These are phyloP conservation scores for Picochlorum costavermella DNA, from an alignment of 139 green algal genomes.

Conservation along the genomic window DNA sequence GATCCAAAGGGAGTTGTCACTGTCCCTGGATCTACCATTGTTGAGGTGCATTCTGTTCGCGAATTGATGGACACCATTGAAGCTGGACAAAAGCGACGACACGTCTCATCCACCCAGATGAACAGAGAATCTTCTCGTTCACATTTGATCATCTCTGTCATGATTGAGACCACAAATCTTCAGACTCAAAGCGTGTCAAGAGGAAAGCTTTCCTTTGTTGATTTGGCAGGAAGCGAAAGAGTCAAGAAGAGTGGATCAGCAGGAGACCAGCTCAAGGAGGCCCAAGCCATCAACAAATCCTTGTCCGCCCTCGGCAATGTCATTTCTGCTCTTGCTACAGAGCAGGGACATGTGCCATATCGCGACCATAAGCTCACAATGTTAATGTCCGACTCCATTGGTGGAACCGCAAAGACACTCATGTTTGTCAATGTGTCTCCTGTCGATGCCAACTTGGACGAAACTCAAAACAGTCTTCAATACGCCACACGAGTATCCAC, in stretches of 20 bases:
- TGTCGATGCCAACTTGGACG: constrained; percentile 82
- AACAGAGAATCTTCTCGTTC: constrained; percentile 81
- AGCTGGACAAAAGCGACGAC: constrained; percentile 35
- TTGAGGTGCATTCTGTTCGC: constrained; percentile 42
- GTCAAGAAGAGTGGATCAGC: constrained; percentile 88
- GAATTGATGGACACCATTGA: constrained; percentile 59
- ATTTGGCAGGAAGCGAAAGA: constrained; percentile 89
- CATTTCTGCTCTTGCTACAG: constrained; percentile 82
- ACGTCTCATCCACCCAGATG: constrained; percentile 58
- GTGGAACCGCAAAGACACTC: constrained; percentile 68
- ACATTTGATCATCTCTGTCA: constrained; percentile 90
- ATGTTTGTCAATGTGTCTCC: constrained; percentile 79
- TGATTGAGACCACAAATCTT: constrained; percentile 89
- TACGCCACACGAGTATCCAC: constrained; percentile 87
- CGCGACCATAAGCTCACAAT: constrained; percentile 99
- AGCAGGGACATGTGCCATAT: constrained; percentile 69
- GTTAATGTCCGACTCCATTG: constrained; percentile 89
- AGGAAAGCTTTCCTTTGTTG: constrained; percentile 93
- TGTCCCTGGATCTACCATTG: constrained; percentile 69
- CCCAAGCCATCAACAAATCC: constrained; percentile 98
- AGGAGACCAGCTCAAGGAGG: constrained; percentile 94
- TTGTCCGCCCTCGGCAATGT: constrained; percentile 92
- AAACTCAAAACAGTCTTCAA: constrained; percentile 77
- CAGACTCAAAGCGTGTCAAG: constrained; percentile 80
- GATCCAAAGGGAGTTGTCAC: constrained; percentile 90